Conservation (phyloP, 2,329 filamentous ascomycete genomes). For the Monosporascus sp. region DNA sequence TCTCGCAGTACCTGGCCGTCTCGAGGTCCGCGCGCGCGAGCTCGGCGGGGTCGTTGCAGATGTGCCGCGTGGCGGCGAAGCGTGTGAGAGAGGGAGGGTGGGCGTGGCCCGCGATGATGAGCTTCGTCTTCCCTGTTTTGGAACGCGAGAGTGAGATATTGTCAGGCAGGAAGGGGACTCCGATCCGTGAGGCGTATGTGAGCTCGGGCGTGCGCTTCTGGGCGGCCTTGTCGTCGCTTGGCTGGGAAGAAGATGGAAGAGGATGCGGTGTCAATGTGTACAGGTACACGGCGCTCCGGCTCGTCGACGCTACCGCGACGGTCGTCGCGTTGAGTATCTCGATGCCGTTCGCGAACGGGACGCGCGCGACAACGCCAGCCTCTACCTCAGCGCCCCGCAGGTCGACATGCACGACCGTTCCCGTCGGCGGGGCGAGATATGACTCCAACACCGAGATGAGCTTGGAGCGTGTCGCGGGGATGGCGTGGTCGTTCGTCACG, state of each 20-base stretch:
- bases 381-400: slow-evolving; percentile 10
- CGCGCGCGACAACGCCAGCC: slow-evolving; percentile 24
- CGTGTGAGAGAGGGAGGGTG: slow-evolving; percentile 26
- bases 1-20: slow-evolving; percentile 14
- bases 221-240: not conserved
- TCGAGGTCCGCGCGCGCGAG: slow-evolving; percentile 18
- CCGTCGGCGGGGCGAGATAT: slow-evolving; percentile 26
- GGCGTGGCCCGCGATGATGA: slow-evolving; percentile 36
- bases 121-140: slow-evolving; percentile 10
- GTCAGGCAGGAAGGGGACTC: slow-evolving; percentile 34
- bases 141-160: slow-evolving; percentile 30
- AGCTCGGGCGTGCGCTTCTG: slow-evolving; percentile 8
- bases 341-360: slow-evolving; percentile 38
- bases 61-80: slow-evolving; percentile 26
- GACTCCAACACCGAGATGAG: slow-evolving; percentile 29
- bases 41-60: slow-evolving; percentile 27
- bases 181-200: slow-evolving; percentile 9
- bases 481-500: slow-evolving; percentile 36
- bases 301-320: slow-evolving; percentile 33
- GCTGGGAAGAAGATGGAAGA: no score
- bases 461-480: slow-evolving; percentile 19
- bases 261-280: slow-evolving; percentile 16
- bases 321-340: slow-evolving; percentile 33
- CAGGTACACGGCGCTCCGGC: slow-evolving; percentile 21
- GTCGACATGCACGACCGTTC: slow-evolving; percentile 32